Base-by-base conservation (phyloP, 2,329 filamentous ascomycete species). In the Hypoxylon sp. region DNA sequence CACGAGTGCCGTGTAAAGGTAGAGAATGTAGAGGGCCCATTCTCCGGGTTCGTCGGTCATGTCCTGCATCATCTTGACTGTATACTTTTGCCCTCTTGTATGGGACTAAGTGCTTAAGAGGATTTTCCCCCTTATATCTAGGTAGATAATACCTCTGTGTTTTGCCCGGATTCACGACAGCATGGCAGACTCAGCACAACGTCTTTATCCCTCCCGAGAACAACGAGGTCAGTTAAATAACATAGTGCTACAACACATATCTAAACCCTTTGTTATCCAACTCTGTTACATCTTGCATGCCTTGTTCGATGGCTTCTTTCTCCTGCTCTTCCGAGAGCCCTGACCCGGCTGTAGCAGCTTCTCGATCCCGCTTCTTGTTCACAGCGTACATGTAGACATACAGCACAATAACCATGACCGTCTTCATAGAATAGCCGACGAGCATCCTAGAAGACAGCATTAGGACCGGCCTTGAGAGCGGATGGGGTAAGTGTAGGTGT, bases 211-310 rank as follows among this genome's bases (percentile, higher is more conserved):
- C n/a, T n/a, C n/a, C n/a, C n/a, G n/a, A n/a, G n/a, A n/a, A n/a
- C n/a, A n/a, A n/a, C n/a, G 11, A 11, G 26, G 26, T 29, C 6
- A 29, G 18, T 11, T 18, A 9, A 10, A 21, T 41, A 46, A 31
- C 15, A n/a, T 42, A 46, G 20, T 18, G 31, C 50, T 65, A 81
- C 15, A 84, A 65, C 8, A 78, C 78, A 64, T 83, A 84, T 66
- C 81, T 74, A 62, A 84, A 84, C 0, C 76, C 80, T 64, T 76
- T 79, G 55, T 84, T 84, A 42, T 84, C 81, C 18, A 84, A 67
- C 69, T 84, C 82, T 0, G 82, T 84, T 70, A 78, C 72, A 67
- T 84, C 82, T 59, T 78, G 73, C 82, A 85, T 84, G 1, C 81
- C 82, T 50, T 72, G 75, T 66, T 85, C 81, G 27, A 85, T 77